Percentiles rank a stretch among this genome's conserved stretches.
These are phyloP conservation scores for Amanita rubescens DNA, from an alignment of 768 basidiomycete genomes.

Conservation along the genomic window DNA sequence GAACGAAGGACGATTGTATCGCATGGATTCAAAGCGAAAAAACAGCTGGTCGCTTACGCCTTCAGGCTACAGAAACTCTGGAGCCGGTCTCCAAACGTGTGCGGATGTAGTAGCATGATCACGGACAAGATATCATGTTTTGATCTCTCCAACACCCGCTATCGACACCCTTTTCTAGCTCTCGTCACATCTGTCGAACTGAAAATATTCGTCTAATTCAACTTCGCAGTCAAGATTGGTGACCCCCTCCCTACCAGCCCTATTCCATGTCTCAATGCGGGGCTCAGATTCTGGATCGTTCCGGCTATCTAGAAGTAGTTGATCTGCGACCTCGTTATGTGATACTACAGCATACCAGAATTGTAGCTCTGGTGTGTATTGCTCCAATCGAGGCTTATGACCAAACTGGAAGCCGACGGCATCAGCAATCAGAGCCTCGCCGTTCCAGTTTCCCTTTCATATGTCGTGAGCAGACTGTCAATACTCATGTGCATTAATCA, in stretches of 20 bases:
- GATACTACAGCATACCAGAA: neutral
- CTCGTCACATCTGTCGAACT: slow-evolving; percentile 10
- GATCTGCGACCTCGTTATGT: neutral
- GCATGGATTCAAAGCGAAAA: slow-evolving; percentile 61
- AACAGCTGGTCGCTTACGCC: slow-evolving; percentile 35
- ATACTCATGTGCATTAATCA: neutral
- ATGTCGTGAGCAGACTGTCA: neutral
- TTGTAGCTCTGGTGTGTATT: slow-evolving; percentile 2
- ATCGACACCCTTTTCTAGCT: neutral
- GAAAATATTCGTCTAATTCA: slow-evolving; percentile 12
- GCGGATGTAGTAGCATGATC: slow-evolving; percentile 25
- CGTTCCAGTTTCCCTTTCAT: neutral
- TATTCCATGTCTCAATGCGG: neutral
- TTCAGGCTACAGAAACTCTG: slow-evolving; percentile 15
- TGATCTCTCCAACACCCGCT: neutral
- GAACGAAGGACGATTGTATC: slow-evolving; percentile 58
- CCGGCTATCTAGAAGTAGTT: neutral
- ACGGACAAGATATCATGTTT: neutral
- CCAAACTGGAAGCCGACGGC: neutral
- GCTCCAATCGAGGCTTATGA: neutral
- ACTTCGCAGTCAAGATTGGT: neutral
- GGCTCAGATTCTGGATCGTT: neutral
- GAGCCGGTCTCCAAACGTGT: slow-evolving; percentile 32
- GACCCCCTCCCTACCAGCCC: neutral
- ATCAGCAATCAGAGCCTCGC: neutral